These are phyloP conservation scores for Vanrija pseudolonga DNA, from an alignment of 1,284 basidiomycete genomes.

Conservation along the genomic window DNA sequence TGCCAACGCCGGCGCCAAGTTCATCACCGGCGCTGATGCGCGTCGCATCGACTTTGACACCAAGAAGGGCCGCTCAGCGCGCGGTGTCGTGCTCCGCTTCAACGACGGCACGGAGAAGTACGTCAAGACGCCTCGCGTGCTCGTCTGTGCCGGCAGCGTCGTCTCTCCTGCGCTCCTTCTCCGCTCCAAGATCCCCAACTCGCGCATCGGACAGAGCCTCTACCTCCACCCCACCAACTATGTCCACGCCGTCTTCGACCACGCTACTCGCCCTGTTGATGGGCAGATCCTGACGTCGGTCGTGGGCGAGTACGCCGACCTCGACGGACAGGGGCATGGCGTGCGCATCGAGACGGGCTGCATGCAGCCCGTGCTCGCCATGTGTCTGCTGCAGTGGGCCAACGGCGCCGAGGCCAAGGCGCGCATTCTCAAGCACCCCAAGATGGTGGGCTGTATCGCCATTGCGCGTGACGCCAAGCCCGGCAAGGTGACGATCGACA, in stretches of 20 bases:
- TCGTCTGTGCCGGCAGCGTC: conserved; percentile 49
- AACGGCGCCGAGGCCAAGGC: conserved; percentile 45
- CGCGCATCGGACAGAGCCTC: conserved; percentile 51
- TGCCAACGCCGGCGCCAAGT: conserved; percentile 11
- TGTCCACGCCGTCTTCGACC: conserved; percentile 50
- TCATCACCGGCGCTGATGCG: conserved; percentile 25
- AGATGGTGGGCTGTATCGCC: conserved; percentile 25
- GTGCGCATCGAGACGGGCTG: conserved; percentile 52
- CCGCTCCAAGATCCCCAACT: conserved; percentile 49
- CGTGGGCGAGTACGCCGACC: conserved; percentile 40
- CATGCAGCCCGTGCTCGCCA: conserved; percentile 46
- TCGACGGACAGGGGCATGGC: conserved; percentile 42
- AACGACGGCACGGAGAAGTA: conserved; percentile 27
- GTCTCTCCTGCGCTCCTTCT: conserved; percentile 52
- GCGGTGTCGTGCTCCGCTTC: conserved; percentile 24
- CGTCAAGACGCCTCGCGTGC: conserved; percentile 45
- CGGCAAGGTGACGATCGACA: conserved; percentile 47
- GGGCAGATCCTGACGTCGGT: conserved; percentile 53
- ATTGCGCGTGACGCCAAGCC: conserved; percentile 26
- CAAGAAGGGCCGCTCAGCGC: conserved; percentile 12
- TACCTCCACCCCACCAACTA: conserved; percentile 51
- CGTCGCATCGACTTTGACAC: conserved; percentile 46
- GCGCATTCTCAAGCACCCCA: conserved; percentile 31
- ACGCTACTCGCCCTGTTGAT: conserved; percentile 50
- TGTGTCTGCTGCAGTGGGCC: conserved; percentile 41